Percentiles rank a stretch among this genome's conserved stretches.
These are phyloP conservation scores for Entophlyctis helioformis DNA, from an alignment of 192 early-diverging fungal genomes.

Conservation along the genomic window DNA sequence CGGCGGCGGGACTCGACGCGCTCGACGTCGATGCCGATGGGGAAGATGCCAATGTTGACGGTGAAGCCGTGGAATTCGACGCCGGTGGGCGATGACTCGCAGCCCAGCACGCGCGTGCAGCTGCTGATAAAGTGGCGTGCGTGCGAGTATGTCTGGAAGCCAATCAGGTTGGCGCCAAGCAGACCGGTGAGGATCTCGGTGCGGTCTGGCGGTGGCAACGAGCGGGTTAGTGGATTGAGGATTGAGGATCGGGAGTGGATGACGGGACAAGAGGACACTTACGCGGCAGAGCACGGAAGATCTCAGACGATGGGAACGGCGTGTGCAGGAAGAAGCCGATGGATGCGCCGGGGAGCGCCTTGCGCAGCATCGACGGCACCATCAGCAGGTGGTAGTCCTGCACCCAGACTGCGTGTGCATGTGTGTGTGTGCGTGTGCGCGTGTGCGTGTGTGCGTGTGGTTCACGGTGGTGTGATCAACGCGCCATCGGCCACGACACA, in stretches of 20 bases:
- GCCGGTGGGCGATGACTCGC: conserved; percentile 80
- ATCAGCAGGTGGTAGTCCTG: conserved; percentile 48
- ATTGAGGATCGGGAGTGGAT: no score
- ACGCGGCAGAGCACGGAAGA: conserved; percentile 48
- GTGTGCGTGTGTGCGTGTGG: no score
- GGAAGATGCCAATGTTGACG: conserved; percentile 80
- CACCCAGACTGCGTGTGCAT: conserved; percentile 42
- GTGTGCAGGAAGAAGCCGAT: conserved; percentile 51
- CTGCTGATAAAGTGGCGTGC: conserved; percentile 80
- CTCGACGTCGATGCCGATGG: conserved; percentile 92
- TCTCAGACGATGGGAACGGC: conserved; percentile 44
- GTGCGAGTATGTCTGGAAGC: conserved; percentile 96
- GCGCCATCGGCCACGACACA: no score
- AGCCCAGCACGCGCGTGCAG: conserved; percentile 88
- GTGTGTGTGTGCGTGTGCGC: no score
- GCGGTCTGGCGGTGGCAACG: conserved; percentile 29
- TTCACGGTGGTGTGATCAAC: no score
- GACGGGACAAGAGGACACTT: conserved; percentile 4
- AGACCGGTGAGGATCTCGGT: conserved; percentile 76
- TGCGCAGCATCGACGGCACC: conserved; percentile 29
- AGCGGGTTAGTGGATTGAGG: no score
- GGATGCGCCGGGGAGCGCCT: conserved; percentile 21
- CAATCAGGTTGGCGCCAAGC: conserved; percentile 84
- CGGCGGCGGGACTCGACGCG: conserved; percentile 40
- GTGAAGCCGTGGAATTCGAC: conserved; percentile 70